phyloP scores from a whole-genome alignment of 306 rosid species.

The Herpetospermum pedunculosum region DNA sequence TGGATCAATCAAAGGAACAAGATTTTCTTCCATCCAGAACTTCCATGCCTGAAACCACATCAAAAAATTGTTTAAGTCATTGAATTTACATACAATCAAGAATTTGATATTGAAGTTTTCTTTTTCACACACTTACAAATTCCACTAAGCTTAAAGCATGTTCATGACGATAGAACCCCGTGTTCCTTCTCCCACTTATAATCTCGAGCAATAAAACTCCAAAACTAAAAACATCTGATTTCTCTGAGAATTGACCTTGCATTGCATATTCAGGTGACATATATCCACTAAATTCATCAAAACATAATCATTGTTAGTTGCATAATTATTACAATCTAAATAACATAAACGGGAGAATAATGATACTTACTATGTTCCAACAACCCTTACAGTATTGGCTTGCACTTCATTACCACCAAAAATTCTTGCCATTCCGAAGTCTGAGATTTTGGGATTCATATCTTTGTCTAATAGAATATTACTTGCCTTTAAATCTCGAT shows the following conservation, averaged over 20 bases:
- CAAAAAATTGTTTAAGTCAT: neutral
- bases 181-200: neutral
- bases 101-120: neutral
- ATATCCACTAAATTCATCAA: neutral
- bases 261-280: neutral
- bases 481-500: neutral
- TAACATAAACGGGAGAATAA: neutral
- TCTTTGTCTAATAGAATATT: neutral
- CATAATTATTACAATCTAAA: neutral
- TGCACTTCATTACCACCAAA: neutral
- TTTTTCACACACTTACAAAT: neutral
- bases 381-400: neutral
- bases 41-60: conserved; percentile 1
- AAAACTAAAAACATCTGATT: conserved; percentile 2
- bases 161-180: neutral
- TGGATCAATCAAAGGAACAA: neutral
- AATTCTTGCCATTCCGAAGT: conserved; percentile 3
- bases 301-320: neutral
- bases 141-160: neutral
- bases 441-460: neutral
- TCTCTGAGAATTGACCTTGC: neutral
- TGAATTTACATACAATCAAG: neutral
- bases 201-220: conserved; percentile 6
- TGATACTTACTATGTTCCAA: conserved; percentile 6
- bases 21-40: neutral